Conservation (phyloP, 768 basidiomycete genomes). For the Holtermannia corniformis region DNA sequence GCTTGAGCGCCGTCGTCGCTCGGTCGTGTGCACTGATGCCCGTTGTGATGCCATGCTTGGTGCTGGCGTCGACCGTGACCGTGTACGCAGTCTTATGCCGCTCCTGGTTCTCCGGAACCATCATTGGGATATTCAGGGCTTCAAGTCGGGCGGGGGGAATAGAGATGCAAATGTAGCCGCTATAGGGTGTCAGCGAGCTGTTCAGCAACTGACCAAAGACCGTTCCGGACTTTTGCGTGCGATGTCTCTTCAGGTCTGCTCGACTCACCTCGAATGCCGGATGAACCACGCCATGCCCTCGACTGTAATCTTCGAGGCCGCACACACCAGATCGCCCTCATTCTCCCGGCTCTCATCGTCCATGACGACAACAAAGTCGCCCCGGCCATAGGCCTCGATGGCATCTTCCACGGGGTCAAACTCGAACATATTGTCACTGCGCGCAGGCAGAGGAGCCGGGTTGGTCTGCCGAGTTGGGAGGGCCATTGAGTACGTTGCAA, state of each 20-base stretch:
- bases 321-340: constrained; percentile 90
- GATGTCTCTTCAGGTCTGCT: background rate
- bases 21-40: constrained; percentile 97
- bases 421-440: constrained; percentile 17
- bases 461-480: background rate
- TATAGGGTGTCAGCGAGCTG: constrained; percentile 37
- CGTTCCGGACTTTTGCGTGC: background rate
- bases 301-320: constrained; percentile 71
- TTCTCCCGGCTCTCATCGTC: constrained; percentile 95
- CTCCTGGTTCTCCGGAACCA: constrained; percentile 86
- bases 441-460: background rate
- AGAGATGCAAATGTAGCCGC: constrained; percentile 88
- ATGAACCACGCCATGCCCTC: constrained; percentile 99
- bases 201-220: background rate
- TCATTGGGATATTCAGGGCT: constrained; percentile 77
- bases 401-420: constrained; percentile 79
- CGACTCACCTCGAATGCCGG: constrained; percentile 74
- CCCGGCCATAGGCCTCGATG: constrained; percentile 60
- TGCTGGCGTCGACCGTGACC: constrained; percentile 81
- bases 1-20: constrained; percentile 70
- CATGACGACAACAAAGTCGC: constrained; percentile 93
- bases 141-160: constrained; percentile 66
- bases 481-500: too few relatives aligned
- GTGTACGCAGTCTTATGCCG: constrained; percentile 90
- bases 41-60: constrained; percentile 63